Conservation (phyloP, 169 alveolate species). For the Cryptosporidium sp. region DNA sequence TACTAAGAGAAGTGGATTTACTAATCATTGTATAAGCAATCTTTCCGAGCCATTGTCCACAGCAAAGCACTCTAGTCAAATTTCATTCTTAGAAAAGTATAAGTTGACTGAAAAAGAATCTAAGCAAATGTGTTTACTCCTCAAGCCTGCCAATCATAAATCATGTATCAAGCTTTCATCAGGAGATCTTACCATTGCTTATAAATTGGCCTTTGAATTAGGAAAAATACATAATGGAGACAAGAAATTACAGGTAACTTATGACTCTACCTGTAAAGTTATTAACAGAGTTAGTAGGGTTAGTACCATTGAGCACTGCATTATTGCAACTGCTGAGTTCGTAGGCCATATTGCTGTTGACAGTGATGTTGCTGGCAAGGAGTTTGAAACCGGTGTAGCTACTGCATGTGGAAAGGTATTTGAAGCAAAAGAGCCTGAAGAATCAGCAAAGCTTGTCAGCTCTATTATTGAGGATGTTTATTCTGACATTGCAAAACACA, state of each 20-base stretch:
- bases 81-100: constrained; percentile 49
- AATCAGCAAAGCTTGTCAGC: background rate
- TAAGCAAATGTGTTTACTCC: constrained; percentile 34
- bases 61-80: constrained; percentile 28
- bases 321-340: constrained; percentile 67
- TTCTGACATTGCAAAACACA: constrained; percentile 64
- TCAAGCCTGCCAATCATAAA: constrained; percentile 72
- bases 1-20: constrained; percentile 54
- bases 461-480: constrained; percentile 58
- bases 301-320: constrained; percentile 55
- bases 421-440: constrained; percentile 63
- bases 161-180: constrained; percentile 38
- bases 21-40: constrained; percentile 9
- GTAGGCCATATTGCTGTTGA: constrained; percentile 70
- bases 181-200: constrained; percentile 35
- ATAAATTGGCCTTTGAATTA: constrained; percentile 35
- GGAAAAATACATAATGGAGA: constrained; percentile 31
- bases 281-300: constrained; percentile 36
- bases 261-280: constrained; percentile 52
- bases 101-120: constrained; percentile 50
- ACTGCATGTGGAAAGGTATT: constrained; percentile 31
- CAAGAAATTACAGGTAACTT: constrained; percentile 52
- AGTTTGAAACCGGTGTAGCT: constrained; percentile 40
- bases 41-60: constrained; percentile 28
- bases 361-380: constrained; percentile 47